These are phyloP conservation scores for Bertia moriformis DNA, from an alignment of 2,329 filamentous ascomycete genomes.

Conservation along the genomic window DNA sequence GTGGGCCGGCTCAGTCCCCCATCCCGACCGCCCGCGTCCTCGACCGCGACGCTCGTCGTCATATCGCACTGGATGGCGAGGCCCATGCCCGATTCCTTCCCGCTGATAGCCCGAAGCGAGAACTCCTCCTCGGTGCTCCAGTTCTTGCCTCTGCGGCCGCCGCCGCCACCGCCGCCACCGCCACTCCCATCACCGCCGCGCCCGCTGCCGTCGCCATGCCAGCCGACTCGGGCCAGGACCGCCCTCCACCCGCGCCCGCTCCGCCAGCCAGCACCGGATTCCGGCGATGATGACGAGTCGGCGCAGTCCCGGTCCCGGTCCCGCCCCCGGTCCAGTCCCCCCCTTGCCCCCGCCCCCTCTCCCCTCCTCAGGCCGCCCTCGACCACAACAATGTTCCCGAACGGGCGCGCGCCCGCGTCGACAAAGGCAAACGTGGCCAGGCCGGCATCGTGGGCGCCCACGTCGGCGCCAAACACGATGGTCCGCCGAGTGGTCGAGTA, in stretches of 20 bases:
- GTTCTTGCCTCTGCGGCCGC: slow-evolving; percentile 4
- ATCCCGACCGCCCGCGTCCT: slow-evolving; percentile 15
- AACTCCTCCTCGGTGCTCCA: slow-evolving; percentile 7
- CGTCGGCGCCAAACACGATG: slow-evolving; percentile 28
- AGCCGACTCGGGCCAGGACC: no score
- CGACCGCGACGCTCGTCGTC: slow-evolving; percentile 24
- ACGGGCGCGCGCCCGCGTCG: slow-evolving; percentile 19
- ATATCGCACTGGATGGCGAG: slow-evolving; percentile 27
- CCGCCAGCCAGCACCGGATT: no score
- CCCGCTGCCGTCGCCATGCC: slow-evolving; percentile 11
- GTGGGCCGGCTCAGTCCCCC: no score
- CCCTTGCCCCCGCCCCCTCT: not conserved
- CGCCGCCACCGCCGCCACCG: slow-evolving; percentile 7
- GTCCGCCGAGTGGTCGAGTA: slow-evolving; percentile 34
- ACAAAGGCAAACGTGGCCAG: slow-evolving; percentile 35
- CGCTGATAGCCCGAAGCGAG: slow-evolving; percentile 14
- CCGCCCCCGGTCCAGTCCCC: no score
- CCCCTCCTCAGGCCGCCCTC: not conserved
- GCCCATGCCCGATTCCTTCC: slow-evolving; percentile 8
- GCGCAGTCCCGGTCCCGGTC: no score
- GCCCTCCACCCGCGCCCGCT: no score
- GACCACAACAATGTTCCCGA: slow-evolving; percentile 21
- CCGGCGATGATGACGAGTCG: no score
- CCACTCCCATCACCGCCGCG: slow-evolving; percentile 3
- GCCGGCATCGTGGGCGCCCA: slow-evolving; percentile 26